Evolutionary conservation across 192 early-diverging fungal species (phyloP), one percentile per base, ranked within the genome.

Genomic region (Borealophlyctis nickersoniae): DNA sequence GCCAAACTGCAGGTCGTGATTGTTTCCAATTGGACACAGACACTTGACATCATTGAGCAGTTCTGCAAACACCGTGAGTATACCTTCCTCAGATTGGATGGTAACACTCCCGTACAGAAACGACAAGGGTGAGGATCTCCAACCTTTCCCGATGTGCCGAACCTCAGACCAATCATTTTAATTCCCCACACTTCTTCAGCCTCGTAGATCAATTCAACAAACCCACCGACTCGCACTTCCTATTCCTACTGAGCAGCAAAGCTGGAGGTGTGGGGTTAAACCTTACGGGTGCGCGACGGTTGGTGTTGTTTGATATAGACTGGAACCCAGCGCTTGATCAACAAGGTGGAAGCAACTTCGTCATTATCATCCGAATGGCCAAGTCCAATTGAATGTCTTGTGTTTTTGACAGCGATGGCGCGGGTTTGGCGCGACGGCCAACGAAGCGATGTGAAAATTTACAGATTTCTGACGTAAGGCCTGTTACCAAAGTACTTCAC

Each of bases 11-110:
- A 85, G 59, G 81, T 89, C 3, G 86, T 89, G 0, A 61, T 89
- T 2, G 86, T 89, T 13, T 87, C 85, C 16, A 86, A 88, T 60
- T 89, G 78, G 60, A 86, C 84, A 1, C 75, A 85, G 49, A 80
- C 78, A 3, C 65, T 89, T 2, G 86, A 89, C 63, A 50, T 88
- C 7, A 63, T 87, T 22, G 77, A 83, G 66, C 62, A 36, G 19
- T 52, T 82, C 26, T 82, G 81, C 53, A 49, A 28, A 2, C 34
- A 59, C 23, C 23, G 59, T 22, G 29, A 69, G 4, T 63, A 78
- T 74, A 45, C 35, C 11, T 79, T 45, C 39, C 69, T 81, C 23
- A 63, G 88, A 2, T 73, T 89, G 24, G 86, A 89, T 66, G 86
- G 88, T 62, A 78, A 69, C 30, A 75, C 65, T 2, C 28, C 68